These are phyloP conservation scores for Parathielavia appendiculata DNA, from an alignment of 495 filamentous ascomycete genomes.

Conservation along the genomic window DNA sequence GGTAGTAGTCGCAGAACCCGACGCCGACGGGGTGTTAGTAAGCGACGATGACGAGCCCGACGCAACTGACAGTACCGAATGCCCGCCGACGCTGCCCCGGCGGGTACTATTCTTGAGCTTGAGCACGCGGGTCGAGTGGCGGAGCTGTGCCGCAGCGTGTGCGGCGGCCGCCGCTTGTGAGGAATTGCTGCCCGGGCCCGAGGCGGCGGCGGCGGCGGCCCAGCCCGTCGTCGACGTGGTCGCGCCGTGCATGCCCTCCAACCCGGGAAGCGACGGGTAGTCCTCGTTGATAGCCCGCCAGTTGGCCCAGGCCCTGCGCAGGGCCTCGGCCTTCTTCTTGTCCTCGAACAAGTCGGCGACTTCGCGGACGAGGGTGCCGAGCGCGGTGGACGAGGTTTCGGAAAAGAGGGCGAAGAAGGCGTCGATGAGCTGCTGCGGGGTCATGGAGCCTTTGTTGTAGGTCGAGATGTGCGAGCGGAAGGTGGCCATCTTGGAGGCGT, in stretches of 20 bases:
- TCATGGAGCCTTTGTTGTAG: conserved; percentile 60
- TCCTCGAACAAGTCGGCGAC: conserved; percentile 92
- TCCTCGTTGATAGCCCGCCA: conserved; percentile 95
- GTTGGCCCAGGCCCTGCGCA: conserved; percentile 84
- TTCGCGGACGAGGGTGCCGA: conserved; percentile 88
- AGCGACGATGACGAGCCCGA: conserved; percentile 37
- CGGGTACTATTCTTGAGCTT: conserved; percentile 48
- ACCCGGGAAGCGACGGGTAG: conserved; percentile 80
- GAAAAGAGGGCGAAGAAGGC: conserved; percentile 71
- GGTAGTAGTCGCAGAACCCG: conserved; percentile 33
- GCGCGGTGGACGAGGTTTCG: conserved; percentile 66
- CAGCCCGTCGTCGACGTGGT: conserved; percentile 47
- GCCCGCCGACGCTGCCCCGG: conserved; percentile 21
- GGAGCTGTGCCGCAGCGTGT: conserved; percentile 26
- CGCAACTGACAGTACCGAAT: conserved; percentile 40
- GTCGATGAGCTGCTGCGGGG: conserved; percentile 72
- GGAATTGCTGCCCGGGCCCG: conserved; percentile 29
- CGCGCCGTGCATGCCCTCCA: conserved; percentile 53
- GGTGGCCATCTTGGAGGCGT: conserved; percentile 61
- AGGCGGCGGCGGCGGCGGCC: conserved; percentile 42
- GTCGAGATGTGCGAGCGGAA: conserved; percentile 76
- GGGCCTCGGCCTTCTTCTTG: conserved; percentile 58
- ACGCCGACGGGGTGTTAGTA: conserved; percentile 33
- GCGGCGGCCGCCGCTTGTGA: conserved; percentile 24
- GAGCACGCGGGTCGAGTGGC: conserved; percentile 41